Evolutionary conservation across 1,284 basidiomycete genomes (phyloP), one percentile per base, ranked within the genome.

Genomic region (Tylopilus sp.): DNA sequence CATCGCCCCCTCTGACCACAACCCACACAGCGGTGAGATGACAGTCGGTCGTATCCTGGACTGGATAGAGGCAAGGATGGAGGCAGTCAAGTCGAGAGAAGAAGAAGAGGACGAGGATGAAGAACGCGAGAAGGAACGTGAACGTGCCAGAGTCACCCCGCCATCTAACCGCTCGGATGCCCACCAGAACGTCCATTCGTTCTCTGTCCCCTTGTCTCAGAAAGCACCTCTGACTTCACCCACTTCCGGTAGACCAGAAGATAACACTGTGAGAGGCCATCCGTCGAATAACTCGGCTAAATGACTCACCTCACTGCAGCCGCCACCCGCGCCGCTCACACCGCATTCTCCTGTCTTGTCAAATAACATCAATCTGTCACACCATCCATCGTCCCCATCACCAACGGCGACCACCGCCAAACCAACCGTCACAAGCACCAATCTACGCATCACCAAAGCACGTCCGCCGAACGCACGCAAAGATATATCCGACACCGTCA

Each of bases 41-140:
- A 80, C 82, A 0, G 84, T 89, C 57, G 86, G 83, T 13, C 69
- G 82, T 37, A 81, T 90, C 46, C 80, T 89, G 81, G 86, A 89
- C 58, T 89, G 87, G 81, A 78, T 84, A 52, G 83, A 85, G 58
- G 83, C 81, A 2, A 67, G 83, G 49, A 67, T 88, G 37, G 87
- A 89, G 29, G 86, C 85, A 0, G 78, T 89, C 48, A 78, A 74
- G 57, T 73, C 78, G 3, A 72, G 81, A 44, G 84, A 87, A 49
- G 85, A 87, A 47, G 86, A 89, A 61, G 86, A 88, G 53, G 85
- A 86, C 31, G 86, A 89, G 60, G 86, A 87, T 47, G 83, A 87
- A 54, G 84, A 78, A 54, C 63, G 60, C 33, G 75, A 62, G 41
- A 83, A 87, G 55, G 84, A 78, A 54, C 63, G 60, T 36, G 75